Conservation (phyloP, 805 yeast species). For the Phaffomyces antillensis region DNA sequence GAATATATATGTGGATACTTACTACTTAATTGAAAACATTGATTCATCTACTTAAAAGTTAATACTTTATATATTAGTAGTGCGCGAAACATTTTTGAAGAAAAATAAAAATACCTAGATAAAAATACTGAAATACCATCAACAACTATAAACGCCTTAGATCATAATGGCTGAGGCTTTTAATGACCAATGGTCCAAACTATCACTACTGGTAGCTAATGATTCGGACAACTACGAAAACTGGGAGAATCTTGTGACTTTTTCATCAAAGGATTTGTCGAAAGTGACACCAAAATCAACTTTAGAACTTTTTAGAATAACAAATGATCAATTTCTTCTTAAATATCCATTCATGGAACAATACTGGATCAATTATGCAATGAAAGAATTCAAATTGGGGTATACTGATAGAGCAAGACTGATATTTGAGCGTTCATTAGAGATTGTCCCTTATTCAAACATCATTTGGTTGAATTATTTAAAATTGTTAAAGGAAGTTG, state of each 20-base stretch:
- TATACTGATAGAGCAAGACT: slow-evolving; percentile 29
- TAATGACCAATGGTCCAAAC: slow-evolving; percentile 13
- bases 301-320: slow-evolving; percentile 28
- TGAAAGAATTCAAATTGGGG: slow-evolving; percentile 39
- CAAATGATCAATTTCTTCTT: slow-evolving; percentile 37
- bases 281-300: slow-evolving; percentile 28
- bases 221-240: slow-evolving; percentile 28
- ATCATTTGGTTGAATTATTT: slow-evolving; percentile 46
- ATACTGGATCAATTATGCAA: slow-evolving; percentile 53
- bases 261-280: slow-evolving; percentile 28
- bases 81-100: too few species aligned
- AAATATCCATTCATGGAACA: slow-evolving; percentile 45
- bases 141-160: too few species aligned
- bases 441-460: slow-evolving; percentile 35
- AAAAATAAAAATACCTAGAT: too few species aligned
- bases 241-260: slow-evolving; percentile 32
- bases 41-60: too few species aligned
- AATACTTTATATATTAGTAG: too few species aligned
- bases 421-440: slow-evolving; percentile 34
- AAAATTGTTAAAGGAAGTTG: slow-evolving; percentile 28
- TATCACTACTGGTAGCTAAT: slow-evolving; percentile 14
- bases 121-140: too few species aligned
- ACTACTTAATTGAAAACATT: too few species aligned
- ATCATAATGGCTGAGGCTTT: not conserved
- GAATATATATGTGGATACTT: too few species aligned